These are phyloP conservation scores for Antarctomyces pellizariae DNA, from an alignment of 495 filamentous ascomycete genomes.

Conservation along the genomic window DNA sequence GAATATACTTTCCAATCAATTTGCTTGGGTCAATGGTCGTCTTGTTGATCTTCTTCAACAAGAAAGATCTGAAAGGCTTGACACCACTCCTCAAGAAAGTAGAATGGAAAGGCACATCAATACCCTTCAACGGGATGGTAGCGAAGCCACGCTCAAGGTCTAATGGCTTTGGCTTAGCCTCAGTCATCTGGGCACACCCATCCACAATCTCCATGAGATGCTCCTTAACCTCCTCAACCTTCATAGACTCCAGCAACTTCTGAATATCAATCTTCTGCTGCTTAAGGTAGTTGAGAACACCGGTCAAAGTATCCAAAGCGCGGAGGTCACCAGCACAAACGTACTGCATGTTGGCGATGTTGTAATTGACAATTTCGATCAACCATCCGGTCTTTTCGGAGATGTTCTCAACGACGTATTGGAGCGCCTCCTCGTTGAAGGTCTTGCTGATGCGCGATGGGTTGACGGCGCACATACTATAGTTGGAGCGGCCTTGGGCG, in stretches of 20 bases:
- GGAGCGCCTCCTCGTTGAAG: conserved; percentile 89
- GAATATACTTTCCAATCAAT: conserved; percentile 93
- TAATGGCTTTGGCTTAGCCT: conserved; percentile 67
- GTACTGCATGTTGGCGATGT: conserved; percentile 96
- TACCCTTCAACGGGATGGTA: conserved; percentile 87
- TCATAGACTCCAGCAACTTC: conserved; percentile 63
- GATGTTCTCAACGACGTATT: conserved; percentile 86
- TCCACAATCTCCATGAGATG: conserved; percentile 71
- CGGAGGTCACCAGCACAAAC: conserved; percentile 93
- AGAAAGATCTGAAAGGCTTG: conserved; percentile 90
- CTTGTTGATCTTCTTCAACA: conserved; percentile 99
- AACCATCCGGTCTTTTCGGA: conserved; percentile 84
- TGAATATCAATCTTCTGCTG: conserved; percentile 91
- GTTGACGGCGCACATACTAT: conserved; percentile 97
- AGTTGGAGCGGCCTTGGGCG: conserved; percentile 76
- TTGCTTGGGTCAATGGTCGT: conserved; percentile 92
- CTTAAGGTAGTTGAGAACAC: conserved; percentile 77
- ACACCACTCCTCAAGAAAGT: conserved; percentile 94
- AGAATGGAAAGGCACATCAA: conserved; percentile 96
- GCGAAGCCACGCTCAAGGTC: conserved; percentile 84
- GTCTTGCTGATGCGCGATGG: conserved; percentile 91
- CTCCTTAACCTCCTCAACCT: conserved; percentile 48
- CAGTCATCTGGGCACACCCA: conserved; percentile 62
- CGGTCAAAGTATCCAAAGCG: conserved; percentile 81
- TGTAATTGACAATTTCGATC: conserved; percentile 96